Base-by-base conservation (phyloP, 2,329 filamentous ascomycete genomes). In the Diaporthe ampelina region DNA sequence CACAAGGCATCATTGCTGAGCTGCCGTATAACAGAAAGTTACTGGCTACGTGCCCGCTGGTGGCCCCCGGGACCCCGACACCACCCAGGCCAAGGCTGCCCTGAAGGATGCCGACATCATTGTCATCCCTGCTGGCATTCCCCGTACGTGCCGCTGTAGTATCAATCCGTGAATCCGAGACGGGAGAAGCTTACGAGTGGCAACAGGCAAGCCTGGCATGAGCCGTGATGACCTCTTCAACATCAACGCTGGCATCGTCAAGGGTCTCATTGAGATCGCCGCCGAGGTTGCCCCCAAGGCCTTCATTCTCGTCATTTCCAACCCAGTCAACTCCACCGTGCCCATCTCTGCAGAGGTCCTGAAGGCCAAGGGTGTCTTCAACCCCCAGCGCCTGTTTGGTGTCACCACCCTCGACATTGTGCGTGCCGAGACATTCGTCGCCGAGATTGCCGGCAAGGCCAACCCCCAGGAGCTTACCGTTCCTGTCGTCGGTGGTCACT, bases 161-260 rank as follows among this genome's bases (percentile, higher is more conserved):
- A 32, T 35, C 54, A 43, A 35, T n/a, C 17, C 15, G 56, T n/a
- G 8, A 40, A n/a, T 17, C 17, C 11, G 13, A 56, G 52, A 19
- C 17, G 19, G 9, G 24, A n/a, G 13, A 67, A 77, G 32, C 67
- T 75, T 40, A 75, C 61, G 76, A 50, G n/a, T 5, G 32, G 26
- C 37, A 10, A 70, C 78, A 98, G 96, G 96, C 87, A 98, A 98
- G 91, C 97, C 97, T 81, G 97, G 97, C 82, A 99, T 99, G 97
- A 98, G 94, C 85, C 95, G 97, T 88, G 97, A 99, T 82, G 97
- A 98, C 84, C 94, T 99, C 75, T 99, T 99, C 94, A 98, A 98
- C 88, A 98, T 98, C 90, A 99, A 99, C 85, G 97, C 97, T 76
- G 94, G 95, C 81, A 99, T 99, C 82, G 97, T 99, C 83, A 95